These are phyloP conservation scores for Yarrowia osloensis DNA, from an alignment of 805 yeast genomes.

Conservation along the genomic window DNA sequence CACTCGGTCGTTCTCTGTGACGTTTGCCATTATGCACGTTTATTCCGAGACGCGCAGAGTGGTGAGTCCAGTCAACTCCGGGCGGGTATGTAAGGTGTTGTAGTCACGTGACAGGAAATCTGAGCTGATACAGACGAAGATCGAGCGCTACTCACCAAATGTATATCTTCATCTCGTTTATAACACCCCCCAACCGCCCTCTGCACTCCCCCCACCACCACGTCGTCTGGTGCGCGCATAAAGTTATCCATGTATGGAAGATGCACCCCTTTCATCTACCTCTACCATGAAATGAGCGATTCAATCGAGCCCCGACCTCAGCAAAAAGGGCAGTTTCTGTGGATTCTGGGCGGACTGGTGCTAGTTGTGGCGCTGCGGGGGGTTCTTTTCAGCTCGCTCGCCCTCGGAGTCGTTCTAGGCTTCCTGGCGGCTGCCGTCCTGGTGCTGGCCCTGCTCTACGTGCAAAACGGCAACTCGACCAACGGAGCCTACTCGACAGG, in stretches of 20 bases:
- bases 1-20: background rate
- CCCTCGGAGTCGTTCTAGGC: slow-evolving; percentile 3
- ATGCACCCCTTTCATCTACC: slow-evolving; percentile 21
- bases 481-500: slow-evolving; percentile 8
- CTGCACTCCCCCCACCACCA: background rate
- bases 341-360: slow-evolving; percentile 17
- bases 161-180: background rate
- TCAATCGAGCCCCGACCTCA: slow-evolving; percentile 14
- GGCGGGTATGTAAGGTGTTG: background rate
- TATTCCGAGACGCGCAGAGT: slow-evolving; percentile 18
- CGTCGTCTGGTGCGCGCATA: background rate
- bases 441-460: slow-evolving; percentile 16
- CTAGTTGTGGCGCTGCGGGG: slow-evolving; percentile 6
- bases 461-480: slow-evolving; percentile 6
- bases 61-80: background rate
- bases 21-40: slow-evolving; percentile 19
- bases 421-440: slow-evolving; percentile 1
- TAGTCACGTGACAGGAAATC: background rate
- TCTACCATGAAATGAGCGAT: slow-evolving; percentile 27
- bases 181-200: background rate
- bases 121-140: background rate
- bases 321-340: slow-evolving; percentile 20
- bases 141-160: too few relatives aligned
- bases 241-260: slow-evolving; percentile 24
- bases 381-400: slow-evolving; percentile 8